These are phyloP conservation scores for Talaromyces islandicus DNA, from an alignment of 2,329 filamentous ascomycete species.

Conservation along the genomic window DNA sequence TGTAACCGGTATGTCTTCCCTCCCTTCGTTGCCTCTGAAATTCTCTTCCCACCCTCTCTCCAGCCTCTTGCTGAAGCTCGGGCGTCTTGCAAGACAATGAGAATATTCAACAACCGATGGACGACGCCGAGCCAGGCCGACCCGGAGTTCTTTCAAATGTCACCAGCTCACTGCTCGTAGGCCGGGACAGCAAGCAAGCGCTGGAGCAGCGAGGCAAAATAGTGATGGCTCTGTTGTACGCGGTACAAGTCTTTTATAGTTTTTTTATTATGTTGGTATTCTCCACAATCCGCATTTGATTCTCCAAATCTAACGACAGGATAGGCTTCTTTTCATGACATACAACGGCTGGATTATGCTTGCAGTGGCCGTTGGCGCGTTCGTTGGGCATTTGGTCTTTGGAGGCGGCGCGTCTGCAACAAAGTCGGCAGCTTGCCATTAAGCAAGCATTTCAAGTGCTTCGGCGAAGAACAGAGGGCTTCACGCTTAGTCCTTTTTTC, in stretches of 20 bases:
- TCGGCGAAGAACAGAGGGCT: not conserved
- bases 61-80: constrained; percentile 13
- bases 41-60: not conserved
- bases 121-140: not conserved
- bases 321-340: constrained; percentile 99
- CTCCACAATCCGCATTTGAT: not conserved
- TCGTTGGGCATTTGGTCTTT: constrained; percentile 80
- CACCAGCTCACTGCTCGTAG: constrained; percentile 69
- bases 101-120: constrained; percentile 16
- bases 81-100: constrained; percentile 30
- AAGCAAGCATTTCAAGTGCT: constrained; percentile 18
- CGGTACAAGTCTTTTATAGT: constrained; percentile 92
- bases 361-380: constrained; percentile 80
- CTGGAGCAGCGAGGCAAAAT: constrained; percentile 65
- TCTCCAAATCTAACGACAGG: not conserved
- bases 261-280: constrained; percentile 95
- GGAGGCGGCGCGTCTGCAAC: constrained; percentile 62
- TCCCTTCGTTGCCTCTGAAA: not conserved
- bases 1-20: constrained; percentile 26
- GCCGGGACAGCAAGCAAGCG: constrained; percentile 57
- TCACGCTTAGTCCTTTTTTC: not conserved
- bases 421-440: constrained; percentile 92
- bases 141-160: constrained; percentile 25
- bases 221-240: constrained; percentile 78
- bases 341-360: constrained; percentile 99